Conservation (phyloP, 2,329 filamentous ascomycete species). For the Penicillium hesseltinei region DNA sequence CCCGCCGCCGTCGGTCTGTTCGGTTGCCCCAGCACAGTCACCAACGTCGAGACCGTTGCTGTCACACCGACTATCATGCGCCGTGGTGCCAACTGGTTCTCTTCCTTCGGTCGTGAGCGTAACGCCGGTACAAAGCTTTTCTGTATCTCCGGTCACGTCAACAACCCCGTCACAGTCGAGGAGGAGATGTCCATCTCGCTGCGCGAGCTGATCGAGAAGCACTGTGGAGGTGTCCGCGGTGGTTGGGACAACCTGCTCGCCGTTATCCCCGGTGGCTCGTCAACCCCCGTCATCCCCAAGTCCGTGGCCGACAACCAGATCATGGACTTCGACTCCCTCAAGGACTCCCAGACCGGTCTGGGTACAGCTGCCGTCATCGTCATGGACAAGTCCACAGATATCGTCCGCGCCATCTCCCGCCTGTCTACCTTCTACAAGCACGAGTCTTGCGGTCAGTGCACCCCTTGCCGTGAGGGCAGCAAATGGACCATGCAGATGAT, state of each 20-base stretch:
- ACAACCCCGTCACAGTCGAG: conserved; percentile 96
- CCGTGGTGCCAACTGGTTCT: conserved; percentile 90
- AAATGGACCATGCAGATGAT: conserved; percentile 99
- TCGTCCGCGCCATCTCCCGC: conserved; percentile 88
- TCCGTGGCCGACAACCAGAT: conserved; percentile 86
- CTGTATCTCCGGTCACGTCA: conserved; percentile 97
- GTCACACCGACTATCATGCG: conserved; percentile 95
- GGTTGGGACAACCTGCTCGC: conserved; percentile 98
- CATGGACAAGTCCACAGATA: conserved; percentile 97
- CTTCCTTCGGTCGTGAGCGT: conserved; percentile 87
- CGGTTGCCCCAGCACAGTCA: conserved; percentile 94
- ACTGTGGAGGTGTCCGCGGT: conserved; percentile 93
- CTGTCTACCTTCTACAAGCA: conserved; percentile 97
- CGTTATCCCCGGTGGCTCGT: conserved; percentile 93
- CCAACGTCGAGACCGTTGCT: conserved; percentile 96
- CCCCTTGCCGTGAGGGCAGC: conserved; percentile 96
- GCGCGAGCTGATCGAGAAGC: conserved; percentile 93
- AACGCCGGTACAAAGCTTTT: conserved; percentile 98
- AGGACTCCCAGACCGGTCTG: conserved; percentile 95
- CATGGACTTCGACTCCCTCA: conserved; percentile 98
- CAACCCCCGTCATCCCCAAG: conserved; percentile 92
- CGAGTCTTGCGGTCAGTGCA: conserved; percentile 97
- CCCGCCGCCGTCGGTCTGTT: conserved; percentile 96
- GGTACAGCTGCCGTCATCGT: conserved; percentile 97
- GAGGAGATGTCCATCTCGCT: conserved; percentile 99